phyloP scores from a whole-genome alignment of 495 filamentous ascomycete species.

The Aspergillus bridgeri region DNA sequence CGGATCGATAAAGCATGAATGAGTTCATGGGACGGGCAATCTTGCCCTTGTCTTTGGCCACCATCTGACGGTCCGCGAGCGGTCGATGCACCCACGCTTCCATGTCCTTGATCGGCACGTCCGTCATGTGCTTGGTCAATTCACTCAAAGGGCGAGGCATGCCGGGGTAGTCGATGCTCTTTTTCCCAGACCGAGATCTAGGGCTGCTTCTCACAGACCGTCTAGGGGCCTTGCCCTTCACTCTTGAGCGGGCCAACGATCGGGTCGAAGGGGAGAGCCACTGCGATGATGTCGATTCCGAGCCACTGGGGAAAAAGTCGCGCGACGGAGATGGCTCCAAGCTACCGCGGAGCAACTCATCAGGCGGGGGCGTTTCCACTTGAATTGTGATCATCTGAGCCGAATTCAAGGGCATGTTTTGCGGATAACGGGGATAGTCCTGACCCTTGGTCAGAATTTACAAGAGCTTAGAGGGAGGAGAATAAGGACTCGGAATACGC shows the following conservation, averaged over 20 bases:
- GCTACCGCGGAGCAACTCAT: too few relatives aligned
- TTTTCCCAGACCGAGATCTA: too few relatives aligned
- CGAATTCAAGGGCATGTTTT: constrained; percentile 1
- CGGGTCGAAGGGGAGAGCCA: constrained; percentile 12
- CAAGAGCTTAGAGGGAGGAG: background rate
- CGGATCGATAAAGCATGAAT: constrained; percentile 97
- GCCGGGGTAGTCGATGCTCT: background rate
- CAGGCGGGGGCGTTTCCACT: constrained; percentile 28
- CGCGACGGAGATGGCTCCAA: constrained; percentile 25
- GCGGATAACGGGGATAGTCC: background rate
- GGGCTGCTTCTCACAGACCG: constrained; percentile 6
- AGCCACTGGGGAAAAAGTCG: constrained; percentile 6
- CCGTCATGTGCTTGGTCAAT: constrained; percentile 62
- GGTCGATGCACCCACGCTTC: constrained; percentile 75
- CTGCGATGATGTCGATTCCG: constrained; percentile 8
- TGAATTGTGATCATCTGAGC: constrained; percentile 14
- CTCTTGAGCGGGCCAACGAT: constrained; percentile 1
- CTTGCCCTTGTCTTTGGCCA: constrained; percentile 70
- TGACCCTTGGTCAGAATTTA: background rate
- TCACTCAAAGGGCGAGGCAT: constrained; percentile 65
- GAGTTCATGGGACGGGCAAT: constrained; percentile 95
- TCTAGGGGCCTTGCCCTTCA: constrained; percentile 7
- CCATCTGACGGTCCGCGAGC: constrained; percentile 60
- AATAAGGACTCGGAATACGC: background rate
- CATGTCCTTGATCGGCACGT: constrained; percentile 73